Evolutionary conservation across 495 filamentous ascomycete species (phyloP), one percentile per base, ranked within the genome.

Genomic region (Tuber brumale): DNA sequence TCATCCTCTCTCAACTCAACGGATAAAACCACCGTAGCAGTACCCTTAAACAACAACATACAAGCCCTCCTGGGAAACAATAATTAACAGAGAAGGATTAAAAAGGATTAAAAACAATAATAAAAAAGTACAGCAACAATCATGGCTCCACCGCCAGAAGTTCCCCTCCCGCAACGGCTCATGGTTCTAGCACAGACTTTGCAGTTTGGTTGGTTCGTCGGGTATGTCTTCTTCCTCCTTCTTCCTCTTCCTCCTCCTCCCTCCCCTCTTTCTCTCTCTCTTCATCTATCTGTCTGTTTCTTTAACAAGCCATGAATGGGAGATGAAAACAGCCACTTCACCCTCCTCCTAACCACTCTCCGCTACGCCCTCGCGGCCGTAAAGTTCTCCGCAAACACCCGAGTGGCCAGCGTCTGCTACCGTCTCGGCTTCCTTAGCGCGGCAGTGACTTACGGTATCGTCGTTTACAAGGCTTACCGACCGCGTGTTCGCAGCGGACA

Each of bases 401-500:
- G 88, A 75, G 88, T 89, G 86, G 94, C 95, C 43, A 86, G 88
- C 73, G 89, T 96, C 83, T 90, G 90, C 76, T 99, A 99, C 84
- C 94, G 96, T 79, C 87, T 92, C 46, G 92, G 94, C 61, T 99
- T 98, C 84, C 74, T 97, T 74, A 89, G 93, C 12, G 95, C 95
- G 0, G 93, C 94, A 19, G 89, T 89, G 42, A 98, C 95, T 4
- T 99, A 99, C 85, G 95, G 96, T 78, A 97, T 99, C 76, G 95
- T 99, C 31, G 96, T 98, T n/a, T 98, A 97, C 88, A 99, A 99
- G 89, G 93, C 93, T 72, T 94, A 92, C 86, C 90, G 94, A 75
- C 92, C 95, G 76, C 90, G 93, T 75, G 88, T 91, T 76, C 89
- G 90, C 84, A 86, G 88, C 71, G 91, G 90, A 71, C 87, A 86